Conservation (phyloP, 495 filamentous ascomycete genomes). For the Aspergillus nanangensis region DNA sequence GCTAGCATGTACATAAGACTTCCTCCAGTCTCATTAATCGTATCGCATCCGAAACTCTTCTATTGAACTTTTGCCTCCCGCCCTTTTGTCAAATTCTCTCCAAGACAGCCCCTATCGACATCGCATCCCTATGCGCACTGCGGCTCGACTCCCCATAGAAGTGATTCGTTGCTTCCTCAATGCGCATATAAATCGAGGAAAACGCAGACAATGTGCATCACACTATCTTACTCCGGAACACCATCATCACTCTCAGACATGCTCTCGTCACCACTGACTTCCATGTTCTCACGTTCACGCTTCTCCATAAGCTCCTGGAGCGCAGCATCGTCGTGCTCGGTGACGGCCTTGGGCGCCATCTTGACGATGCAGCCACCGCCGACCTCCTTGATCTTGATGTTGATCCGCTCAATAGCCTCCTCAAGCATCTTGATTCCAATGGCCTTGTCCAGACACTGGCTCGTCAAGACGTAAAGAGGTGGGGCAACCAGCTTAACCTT, state of each 20-base stretch:
- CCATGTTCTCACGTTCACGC: conserved; percentile 93
- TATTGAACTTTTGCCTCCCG: conserved; percentile 35
- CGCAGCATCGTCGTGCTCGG: conserved; percentile 95
- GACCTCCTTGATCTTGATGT: conserved; percentile 64
- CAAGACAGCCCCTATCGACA: background rate
- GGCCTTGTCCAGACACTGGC: conserved; percentile 89
- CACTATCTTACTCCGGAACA: conserved; percentile 45
- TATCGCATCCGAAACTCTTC: conserved; percentile 32
- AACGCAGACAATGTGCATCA: too few species aligned
- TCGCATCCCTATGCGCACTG: background rate
- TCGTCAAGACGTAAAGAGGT: conserved; percentile 89
- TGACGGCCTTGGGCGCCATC: conserved; percentile 99
- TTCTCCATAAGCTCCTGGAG: conserved; percentile 98
- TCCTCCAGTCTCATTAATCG: conserved; percentile 36
- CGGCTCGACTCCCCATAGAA: background rate
- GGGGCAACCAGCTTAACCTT: conserved; percentile 96
- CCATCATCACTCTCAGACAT: conserved; percentile 87
- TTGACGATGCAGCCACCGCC: conserved; percentile 79
- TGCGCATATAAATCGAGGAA: too few species aligned
- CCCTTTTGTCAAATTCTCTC: background rate
- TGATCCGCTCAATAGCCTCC: conserved; percentile 81
- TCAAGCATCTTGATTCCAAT: conserved; percentile 79
- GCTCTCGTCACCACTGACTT: conserved; percentile 94
- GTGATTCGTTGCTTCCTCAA: background rate
- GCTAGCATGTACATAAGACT: conserved; percentile 29